These are phyloP conservation scores for Fusarium multiceps DNA, from an alignment of 2,329 filamentous ascomycete species.

Conservation along the genomic window DNA sequence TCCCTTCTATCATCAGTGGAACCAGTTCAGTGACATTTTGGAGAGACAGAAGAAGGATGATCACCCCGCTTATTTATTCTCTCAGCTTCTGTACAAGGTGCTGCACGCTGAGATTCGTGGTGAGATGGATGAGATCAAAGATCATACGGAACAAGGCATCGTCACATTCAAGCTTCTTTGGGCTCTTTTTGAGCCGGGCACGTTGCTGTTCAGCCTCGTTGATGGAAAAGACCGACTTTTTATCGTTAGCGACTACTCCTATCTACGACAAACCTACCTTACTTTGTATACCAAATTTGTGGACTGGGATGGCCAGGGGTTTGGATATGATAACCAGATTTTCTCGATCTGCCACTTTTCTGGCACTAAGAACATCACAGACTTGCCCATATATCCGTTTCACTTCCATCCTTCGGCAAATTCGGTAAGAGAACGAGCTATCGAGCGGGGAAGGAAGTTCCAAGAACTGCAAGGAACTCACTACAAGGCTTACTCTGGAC, in stretches of 20 bases:
- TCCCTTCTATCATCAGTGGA: background rate
- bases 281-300: background rate
- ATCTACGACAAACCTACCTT: background rate
- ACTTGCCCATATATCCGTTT: background rate
- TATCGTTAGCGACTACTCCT: background rate
- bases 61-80: background rate
- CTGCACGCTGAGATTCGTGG: background rate
- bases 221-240: background rate
- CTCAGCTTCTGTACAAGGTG: background rate
- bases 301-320: background rate
- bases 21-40: background rate
- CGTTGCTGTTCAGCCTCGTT: background rate
- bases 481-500: background rate
- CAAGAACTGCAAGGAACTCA: background rate
- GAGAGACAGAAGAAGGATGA: background rate
- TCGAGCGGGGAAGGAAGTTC: background rate
- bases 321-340: rapidly evolving
- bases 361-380: background rate
- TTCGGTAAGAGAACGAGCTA: background rate
- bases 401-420: background rate
- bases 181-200: background rate
- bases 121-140: background rate
- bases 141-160: background rate
- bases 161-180: background rate
- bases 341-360: background rate